Evolutionary conservation across 495 filamentous ascomycete species (phyloP).

Genomic region (Neurospora sp.): DNA sequence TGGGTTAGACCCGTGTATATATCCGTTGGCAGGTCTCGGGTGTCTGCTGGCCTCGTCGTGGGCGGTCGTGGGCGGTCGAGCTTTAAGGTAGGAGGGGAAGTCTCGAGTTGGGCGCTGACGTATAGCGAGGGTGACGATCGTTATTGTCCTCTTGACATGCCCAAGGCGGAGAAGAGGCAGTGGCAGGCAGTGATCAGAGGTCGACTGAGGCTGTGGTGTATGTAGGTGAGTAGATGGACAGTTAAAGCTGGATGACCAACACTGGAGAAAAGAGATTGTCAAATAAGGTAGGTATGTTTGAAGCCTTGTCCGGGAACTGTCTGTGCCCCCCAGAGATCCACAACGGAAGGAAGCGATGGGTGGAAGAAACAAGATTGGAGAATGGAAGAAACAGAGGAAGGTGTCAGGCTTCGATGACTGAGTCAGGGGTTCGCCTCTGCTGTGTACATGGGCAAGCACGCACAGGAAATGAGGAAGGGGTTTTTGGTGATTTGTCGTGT

Average conservation of each 20-base stretch:
- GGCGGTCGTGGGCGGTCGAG: background rate
- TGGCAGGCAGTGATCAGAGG: background rate
- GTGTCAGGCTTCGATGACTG: background rate
- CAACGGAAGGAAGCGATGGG: background rate
- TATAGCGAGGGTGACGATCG: background rate
- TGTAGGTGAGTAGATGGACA: background rate
- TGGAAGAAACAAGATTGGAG: background rate
- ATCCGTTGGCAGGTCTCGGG: background rate
- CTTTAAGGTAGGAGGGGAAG: background rate
- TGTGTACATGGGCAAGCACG: background rate
- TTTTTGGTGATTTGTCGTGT: background rate
- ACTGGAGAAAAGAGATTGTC: background rate
- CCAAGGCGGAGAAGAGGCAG: background rate
- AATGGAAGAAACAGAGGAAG: background rate
- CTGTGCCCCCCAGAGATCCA: background rate
- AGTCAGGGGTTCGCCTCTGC: background rate
- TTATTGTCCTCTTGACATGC: background rate
- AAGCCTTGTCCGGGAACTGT: background rate
- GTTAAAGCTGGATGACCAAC: background rate
- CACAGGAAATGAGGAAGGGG: background rate
- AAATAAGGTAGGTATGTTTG: background rate
- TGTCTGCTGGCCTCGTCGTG: background rate
- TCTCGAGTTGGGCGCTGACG: background rate
- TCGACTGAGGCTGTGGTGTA: background rate
- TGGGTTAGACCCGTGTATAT: background rate